phyloP scores from a whole-genome alignment of 2,329 filamentous ascomycete genomes.

The Emmonsiellopsis sp. region DNA sequence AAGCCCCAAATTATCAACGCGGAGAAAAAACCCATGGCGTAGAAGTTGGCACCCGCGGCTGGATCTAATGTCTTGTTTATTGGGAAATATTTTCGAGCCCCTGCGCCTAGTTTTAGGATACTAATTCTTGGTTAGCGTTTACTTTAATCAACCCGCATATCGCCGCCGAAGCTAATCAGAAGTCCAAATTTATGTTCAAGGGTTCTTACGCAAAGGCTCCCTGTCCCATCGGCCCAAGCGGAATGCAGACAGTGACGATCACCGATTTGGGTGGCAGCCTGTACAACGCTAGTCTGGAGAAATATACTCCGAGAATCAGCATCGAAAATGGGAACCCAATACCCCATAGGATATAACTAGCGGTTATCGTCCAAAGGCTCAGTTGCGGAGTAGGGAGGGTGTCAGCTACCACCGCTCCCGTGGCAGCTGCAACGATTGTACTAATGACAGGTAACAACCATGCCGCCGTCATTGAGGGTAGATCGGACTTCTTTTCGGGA shows the following conservation, averaged over 20 bases:
- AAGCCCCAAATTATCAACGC: constrained; percentile 33
- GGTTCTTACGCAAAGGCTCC: constrained; percentile 47
- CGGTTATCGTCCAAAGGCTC: constrained; percentile 54
- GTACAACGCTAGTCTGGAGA: constrained; percentile 58
- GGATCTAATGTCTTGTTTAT: constrained; percentile 23
- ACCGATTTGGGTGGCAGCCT: constrained; percentile 60
- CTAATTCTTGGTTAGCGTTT: constrained; percentile 8
- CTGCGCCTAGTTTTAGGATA: constrained; percentile 43
- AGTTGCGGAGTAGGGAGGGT: constrained; percentile 47
- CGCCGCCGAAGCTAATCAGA: neutral
- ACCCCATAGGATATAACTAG: constrained; percentile 63
- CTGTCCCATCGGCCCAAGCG: constrained; percentile 58
- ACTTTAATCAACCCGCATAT: neutral
- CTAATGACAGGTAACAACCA: constrained; percentile 61
- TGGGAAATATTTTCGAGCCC: constrained; percentile 32
- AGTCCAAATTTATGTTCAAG: neutral
- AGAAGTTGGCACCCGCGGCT: constrained; percentile 24
- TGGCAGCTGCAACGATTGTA: constrained; percentile 56
- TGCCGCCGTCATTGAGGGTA: constrained; percentile 55
- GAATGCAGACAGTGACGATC: constrained; percentile 60
- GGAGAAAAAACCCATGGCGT: constrained; percentile 27
- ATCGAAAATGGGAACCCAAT: constrained; percentile 54
- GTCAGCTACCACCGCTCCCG: constrained; percentile 54
- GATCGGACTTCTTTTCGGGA: constrained; percentile 33
- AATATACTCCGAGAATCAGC: constrained; percentile 59